Base-by-base conservation (phyloP, 2,329 filamentous ascomycete genomes). In the Phialophora chinensis region DNA sequence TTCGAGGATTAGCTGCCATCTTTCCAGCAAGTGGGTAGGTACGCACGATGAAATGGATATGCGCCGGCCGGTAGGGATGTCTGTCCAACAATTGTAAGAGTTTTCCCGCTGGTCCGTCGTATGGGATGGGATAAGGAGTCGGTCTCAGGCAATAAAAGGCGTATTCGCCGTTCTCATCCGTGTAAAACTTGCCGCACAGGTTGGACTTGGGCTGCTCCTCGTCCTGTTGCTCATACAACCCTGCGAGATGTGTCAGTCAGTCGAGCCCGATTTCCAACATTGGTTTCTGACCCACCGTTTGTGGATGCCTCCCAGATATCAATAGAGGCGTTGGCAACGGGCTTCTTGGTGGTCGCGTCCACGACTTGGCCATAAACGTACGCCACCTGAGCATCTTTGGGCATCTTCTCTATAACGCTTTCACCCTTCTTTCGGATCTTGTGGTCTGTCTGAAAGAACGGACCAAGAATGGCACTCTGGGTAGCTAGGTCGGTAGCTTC, bases 231-330 rank as follows among this genome's bases (percentile, higher is more conserved):
- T 92, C 90, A 70, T 90, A 89, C 58, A 84, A 65, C 8, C 86
- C 82, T 71, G 61, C n/a, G 20, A 52, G 20, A 35, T 5, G n/a
- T 29, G 63, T 56, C 25, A 52, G 55, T 53, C 12, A 27, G 42
- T 17, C 2, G 17, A 7, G 23, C 17, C 4, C 10, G 4, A 20
- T 35, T 35, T 20, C 27, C 20, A 17, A 49, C 5, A 1, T 53
- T 14, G 31, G 20, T 23, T n/a, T 11, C 4, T 27, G 12, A 83
- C 63, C 81, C 66, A 12, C 85, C 85, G 73, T 94, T 93, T 35
- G 91, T 90, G 0, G 87, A 90, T 0, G 90, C 90, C 74, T 93
- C 88, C 91, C 91, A 95, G 60, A 93, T 84, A 74, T 94, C 91
- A 42, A 95, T 83, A 25, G 86, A 83, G 1, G 90, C 90, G 66